phyloP scores from a whole-genome alignment of 768 basidiomycete species.

The Leccinellum luteum region DNA sequence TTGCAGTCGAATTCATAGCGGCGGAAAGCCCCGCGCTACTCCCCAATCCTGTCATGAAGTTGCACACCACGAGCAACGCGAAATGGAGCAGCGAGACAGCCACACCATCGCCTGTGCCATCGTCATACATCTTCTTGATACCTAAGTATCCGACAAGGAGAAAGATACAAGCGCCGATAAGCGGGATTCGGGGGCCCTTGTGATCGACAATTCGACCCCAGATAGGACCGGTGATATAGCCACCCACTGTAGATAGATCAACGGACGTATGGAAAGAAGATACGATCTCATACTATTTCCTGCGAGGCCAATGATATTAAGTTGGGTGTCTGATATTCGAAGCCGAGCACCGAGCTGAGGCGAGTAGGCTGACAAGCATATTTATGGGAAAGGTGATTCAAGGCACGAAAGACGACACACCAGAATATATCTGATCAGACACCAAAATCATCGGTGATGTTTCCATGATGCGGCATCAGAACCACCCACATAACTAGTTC shows the following conservation, averaged over 20 bases:
- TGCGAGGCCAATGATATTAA: slow-evolving; percentile 79
- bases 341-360: slow-evolving; percentile 83
- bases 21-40: slow-evolving; percentile 68
- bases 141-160: slow-evolving; percentile 74
- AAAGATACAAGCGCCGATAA: slow-evolving; percentile 55
- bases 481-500: slow-evolving; percentile 70
- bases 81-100: slow-evolving; percentile 45
- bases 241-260: slow-evolving; percentile 52
- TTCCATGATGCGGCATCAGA: background rate
- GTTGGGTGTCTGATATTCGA: slow-evolving; percentile 70
- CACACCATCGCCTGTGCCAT: slow-evolving; percentile 39
- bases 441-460: background rate
- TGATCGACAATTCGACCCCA: slow-evolving; percentile 79
- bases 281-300: slow-evolving; percentile 56
- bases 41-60: slow-evolving; percentile 74
- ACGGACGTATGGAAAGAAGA: background rate
- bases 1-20: slow-evolving; percentile 81
- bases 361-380: slow-evolving; percentile 59
- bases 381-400: background rate
- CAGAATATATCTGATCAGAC: slow-evolving; percentile 28
- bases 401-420: slow-evolving; percentile 7
- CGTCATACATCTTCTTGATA: slow-evolving; percentile 65
- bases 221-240: slow-evolving; percentile 71
- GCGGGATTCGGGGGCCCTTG: slow-evolving; percentile 66
- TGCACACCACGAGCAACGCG: slow-evolving; percentile 54